Base-by-base conservation (phyloP, 257 asterid genomes). In the Solanum paucissectum region DNA sequence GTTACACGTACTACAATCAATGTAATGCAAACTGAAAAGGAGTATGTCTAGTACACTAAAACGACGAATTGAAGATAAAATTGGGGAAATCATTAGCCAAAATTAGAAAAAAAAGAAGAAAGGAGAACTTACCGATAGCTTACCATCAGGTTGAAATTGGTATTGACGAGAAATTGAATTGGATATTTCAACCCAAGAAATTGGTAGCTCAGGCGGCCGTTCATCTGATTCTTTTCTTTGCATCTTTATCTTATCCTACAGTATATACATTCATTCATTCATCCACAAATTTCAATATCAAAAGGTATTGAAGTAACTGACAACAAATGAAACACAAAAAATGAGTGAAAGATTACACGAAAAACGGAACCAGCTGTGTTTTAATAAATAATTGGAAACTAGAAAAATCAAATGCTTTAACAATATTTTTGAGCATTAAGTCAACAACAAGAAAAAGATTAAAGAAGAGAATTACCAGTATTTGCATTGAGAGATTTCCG, bases 131-230 rank as follows among this genome's bases (percentile, higher is more conserved):
- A 97, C 99, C 7, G 91, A 91, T 49, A 95, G 93, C 87, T 90
- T 98, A 38, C 98, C 99, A 62, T 95, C 95, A 84, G 93, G 91
- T 90, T 93, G 92, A 92, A 94, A 97, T 89, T 92, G 98, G 88
- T 90, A 97, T 64, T 77, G 94, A 88, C 90, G 96, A 38, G 98
- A 95, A 29, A 95, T 89, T 9, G 98, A 90, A 49, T 90, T 96
- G 73, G 98, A 93, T 9, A 94, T 95, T 88, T 97, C 99, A 89
- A 95, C 85, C 98, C 99, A 97, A 89, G 90, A 89, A 13, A 96
- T 94, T 9, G 96, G 94, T 90, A 68, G 87, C 60, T 92, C 86
- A 79, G 93, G 92, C 86, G 88, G 87, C 62, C 88, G 52, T 29
- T 42, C 84, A 27, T 75, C 88, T 27, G 90, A n/a, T 40, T 90